Evolutionary conservation across 2,329 filamentous ascomycete genomes (phyloP).

Genomic region (Fusarium verrucosum): DNA sequence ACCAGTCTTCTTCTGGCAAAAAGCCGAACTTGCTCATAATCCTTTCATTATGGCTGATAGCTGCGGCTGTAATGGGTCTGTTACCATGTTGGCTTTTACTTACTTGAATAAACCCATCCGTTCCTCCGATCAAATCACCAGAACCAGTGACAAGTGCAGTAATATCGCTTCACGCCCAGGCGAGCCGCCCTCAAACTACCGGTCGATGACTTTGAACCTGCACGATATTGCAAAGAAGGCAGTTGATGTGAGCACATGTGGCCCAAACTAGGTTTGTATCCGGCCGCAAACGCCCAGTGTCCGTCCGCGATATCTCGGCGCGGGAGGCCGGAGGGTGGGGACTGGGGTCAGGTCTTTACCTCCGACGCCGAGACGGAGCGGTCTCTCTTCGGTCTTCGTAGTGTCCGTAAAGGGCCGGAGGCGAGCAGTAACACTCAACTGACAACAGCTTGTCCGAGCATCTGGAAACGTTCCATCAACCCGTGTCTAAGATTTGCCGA

Average conservation of each 20-base stretch:
- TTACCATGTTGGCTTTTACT: conserved; percentile 31
- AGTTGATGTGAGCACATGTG: conserved; percentile 8
- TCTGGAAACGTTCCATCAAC: conserved; percentile 40
- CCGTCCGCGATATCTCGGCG: conserved; percentile 28
- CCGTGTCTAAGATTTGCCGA: conserved; percentile 30
- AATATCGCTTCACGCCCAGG: conserved; percentile 1
- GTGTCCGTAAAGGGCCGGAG: conserved; percentile 32
- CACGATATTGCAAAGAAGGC: not conserved
- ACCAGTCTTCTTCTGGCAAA: conserved; percentile 23
- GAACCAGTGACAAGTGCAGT: conserved; percentile 5
- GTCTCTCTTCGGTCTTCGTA: conserved; percentile 29
- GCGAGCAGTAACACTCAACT: conserved; percentile 25
- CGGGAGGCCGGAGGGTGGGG: conserved; percentile 26
- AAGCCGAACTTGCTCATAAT: conserved; percentile 13
- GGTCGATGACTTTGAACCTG: not conserved
- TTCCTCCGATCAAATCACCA: not conserved
- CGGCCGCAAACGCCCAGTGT: conserved; percentile 21
- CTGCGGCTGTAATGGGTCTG: conserved; percentile 27
- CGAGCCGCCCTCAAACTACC: not conserved
- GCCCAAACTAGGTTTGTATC: conserved; percentile 15
- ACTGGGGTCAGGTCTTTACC: conserved; percentile 1
- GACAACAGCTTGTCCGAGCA: conserved; percentile 28
- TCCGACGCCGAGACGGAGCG: conserved; percentile 34
- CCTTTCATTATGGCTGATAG: conserved; percentile 30
- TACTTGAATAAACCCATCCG: conserved; percentile 15